Percentiles rank a stretch among this genome's conserved stretches.
Conservation (phyloP, 352 stramenopile species). For the Aphanomyces stellatus region DNA sequence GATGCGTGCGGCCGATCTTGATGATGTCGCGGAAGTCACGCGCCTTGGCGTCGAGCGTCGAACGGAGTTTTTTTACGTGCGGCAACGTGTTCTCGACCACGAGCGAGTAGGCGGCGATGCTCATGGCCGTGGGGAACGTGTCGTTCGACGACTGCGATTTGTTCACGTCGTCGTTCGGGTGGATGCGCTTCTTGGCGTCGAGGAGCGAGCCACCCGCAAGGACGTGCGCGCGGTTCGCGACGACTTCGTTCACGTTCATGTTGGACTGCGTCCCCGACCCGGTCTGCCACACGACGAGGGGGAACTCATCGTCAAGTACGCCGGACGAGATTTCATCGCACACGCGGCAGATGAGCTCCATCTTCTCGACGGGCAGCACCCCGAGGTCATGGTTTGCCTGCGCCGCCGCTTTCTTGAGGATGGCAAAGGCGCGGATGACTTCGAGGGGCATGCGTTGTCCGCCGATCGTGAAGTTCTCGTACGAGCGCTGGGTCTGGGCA, state of each 20-base stretch:
- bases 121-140: slow-evolving; percentile 46
- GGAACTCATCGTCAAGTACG: not conserved
- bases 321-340: slow-evolving; percentile 5
- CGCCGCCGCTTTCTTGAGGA: slow-evolving; percentile 83
- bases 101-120: slow-evolving; percentile 39
- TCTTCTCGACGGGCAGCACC: not conserved
- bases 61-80: slow-evolving; percentile 25
- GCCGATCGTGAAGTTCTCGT: slow-evolving; percentile 86
- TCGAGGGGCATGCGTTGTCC: slow-evolving; percentile 73
- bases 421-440: slow-evolving; percentile 63
- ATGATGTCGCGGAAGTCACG: slow-evolving; percentile 32
- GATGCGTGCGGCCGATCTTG: slow-evolving; percentile 52
- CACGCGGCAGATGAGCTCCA: not conserved
- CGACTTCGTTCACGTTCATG: slow-evolving; percentile 98
- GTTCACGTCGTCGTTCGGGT: slow-evolving; percentile 66
- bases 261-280: slow-evolving; percentile 95
- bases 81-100: slow-evolving; percentile 60
- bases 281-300: slow-evolving; percentile 57
- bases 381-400: slow-evolving; percentile 40
- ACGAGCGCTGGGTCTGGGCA: slow-evolving; percentile 77
- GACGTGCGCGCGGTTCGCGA: slow-evolving; percentile 88
- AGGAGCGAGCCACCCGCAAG: slow-evolving; percentile 59
- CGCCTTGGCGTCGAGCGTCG: slow-evolving; percentile 39
- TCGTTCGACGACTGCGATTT: slow-evolving; percentile 68
- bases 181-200: slow-evolving; percentile 77